Base-by-base conservation (phyloP, 371 early-diverging fungal genomes). In the Globomyces sp. region DNA sequence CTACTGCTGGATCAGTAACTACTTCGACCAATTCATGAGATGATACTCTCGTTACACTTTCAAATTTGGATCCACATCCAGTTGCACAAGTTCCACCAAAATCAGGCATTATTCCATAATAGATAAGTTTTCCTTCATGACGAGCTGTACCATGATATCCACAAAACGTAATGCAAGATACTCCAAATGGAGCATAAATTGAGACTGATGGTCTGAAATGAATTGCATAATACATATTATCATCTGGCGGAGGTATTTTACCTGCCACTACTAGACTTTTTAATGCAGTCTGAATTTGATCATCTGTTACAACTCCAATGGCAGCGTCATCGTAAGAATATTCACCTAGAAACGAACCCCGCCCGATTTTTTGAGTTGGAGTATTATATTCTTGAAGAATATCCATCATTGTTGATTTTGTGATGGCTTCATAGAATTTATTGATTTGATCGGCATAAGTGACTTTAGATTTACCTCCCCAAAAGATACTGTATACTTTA, bases 71-170 rank as follows among this genome's bases (percentile, higher is more conserved):
- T 39, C 63, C 66, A 51, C 69, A 69, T 8, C 64, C 59, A 48
- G 67, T 51, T 36, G 67, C 47, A 57, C 67, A 73, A 50, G 10
- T 53, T 6, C 72, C 68, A 37, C 68, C 68, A 42, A 68, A 71
- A 53, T 74, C 71, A 8, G 74, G 74, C 9, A 71, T 63, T 8
- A 74, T 64, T 39, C 72, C 72, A 61, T 75, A 75, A 64, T 58
- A 75, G 10, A 70, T 41, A 67, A 70, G 68, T 41, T 44, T 36
- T 13, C 11, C 5, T 44, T 39, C 51, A 11, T 42, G 44, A 1
- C 13, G 61, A 37, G 71, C 63, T 51, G 69, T 69, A 10, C 65
- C 60, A 61, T 71, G 69, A 41, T 68, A 66, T 2, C 58, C 66
- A 65, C 66, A 66, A 49, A 66, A 68, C 34, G 37, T 45, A 34